Base-by-base conservation (phyloP, 106 monocot species). In the Agapanthus africanus region DNA sequence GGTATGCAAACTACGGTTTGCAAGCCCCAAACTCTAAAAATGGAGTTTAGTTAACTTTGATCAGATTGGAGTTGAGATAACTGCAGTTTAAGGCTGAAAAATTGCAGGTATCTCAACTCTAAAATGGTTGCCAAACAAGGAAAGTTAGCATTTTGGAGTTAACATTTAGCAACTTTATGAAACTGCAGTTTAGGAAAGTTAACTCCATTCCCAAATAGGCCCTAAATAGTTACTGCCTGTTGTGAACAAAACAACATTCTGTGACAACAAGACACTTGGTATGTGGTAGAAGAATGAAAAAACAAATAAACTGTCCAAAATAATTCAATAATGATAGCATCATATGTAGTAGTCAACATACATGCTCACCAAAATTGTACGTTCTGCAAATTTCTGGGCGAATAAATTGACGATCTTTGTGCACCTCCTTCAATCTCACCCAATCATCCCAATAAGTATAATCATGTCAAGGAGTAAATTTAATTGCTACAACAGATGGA, bases 401-500 rank as follows among this genome's bases (percentile, higher is more conserved):
- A 71, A 99, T 88, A 82, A 99, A 99, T 73, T 99, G 92, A 11
- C 97, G 79, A 33, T 81, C 74, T 82, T 79, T 81, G 68, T 85
- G 97, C 8, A 92, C 84, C 72, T 90, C 87, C 77, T 92, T 99
- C 61, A 99, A 73, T 70, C 97, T 91, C 68, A 99, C 71, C 97
- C 97, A 99, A 63, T 99, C 97, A 92, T 99, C 97, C 97, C 92
- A 99, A 75, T 92, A 99, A 90, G 97, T 99, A 68, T 79, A 56
- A 65, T 34, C n/a, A 63, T 74, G 91, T 92, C 67, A 99, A 99
- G 92, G 84, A 92, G 71, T 33, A 65, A 75, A 33, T 32, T 31
- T 38, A 30, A 40, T 41, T 25, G 3, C 26, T 61, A 13, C 21
- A 33, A 40, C 4, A 68, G 21, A 8, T 49, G 50, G 2, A 41